A percentile compares a stretch with the other conserved stretches of the same genome.
Conservation (phyloP, 495 filamentous ascomycete species). For the Penicillium pulvis region DNA sequence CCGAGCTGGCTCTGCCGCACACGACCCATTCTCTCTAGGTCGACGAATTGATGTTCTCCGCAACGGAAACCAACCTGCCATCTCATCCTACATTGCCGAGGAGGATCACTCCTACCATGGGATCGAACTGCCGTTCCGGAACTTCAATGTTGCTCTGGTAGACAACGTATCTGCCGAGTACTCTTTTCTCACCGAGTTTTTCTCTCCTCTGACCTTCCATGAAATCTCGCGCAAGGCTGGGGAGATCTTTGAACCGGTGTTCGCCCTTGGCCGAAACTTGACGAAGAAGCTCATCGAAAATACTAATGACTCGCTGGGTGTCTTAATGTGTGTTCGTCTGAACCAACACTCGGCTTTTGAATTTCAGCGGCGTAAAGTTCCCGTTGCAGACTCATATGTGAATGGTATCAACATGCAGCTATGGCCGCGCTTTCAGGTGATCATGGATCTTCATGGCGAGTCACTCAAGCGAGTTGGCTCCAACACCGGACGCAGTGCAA, state of each 20-base stretch:
- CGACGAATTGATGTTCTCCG: conserved; percentile 79
- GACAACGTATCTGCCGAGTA: conserved; percentile 97
- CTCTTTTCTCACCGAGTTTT: conserved; percentile 88
- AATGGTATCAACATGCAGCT: conserved; percentile 94
- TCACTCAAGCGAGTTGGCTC: conserved; percentile 67
- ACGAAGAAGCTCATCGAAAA: conserved; percentile 75
- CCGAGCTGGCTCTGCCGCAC: conserved; percentile 59
- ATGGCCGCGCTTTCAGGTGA: conserved; percentile 91
- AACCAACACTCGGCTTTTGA: conserved; percentile 94
- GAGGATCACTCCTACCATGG: conserved; percentile 84
- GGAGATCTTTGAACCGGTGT: conserved; percentile 83
- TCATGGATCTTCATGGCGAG: conserved; percentile 92
- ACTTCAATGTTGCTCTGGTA: conserved; percentile 90
- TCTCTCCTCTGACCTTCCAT: conserved; percentile 63
- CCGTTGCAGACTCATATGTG: conserved; percentile 85
- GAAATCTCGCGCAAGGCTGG: conserved; percentile 66
- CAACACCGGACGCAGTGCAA: conserved; percentile 53
- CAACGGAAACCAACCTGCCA: conserved; percentile 66
- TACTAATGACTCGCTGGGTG: conserved; percentile 80
- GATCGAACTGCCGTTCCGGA: conserved; percentile 84
- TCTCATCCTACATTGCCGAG: conserved; percentile 82
- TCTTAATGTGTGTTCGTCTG: conserved; percentile 86
- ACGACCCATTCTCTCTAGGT: conserved; percentile 87
- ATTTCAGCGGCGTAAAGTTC: conserved; percentile 86
- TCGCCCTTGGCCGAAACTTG: conserved; percentile 73